Evolutionary conservation across 164 flowering plant species (phyloP).

Genomic region (Dillenia turbinata): DNA sequence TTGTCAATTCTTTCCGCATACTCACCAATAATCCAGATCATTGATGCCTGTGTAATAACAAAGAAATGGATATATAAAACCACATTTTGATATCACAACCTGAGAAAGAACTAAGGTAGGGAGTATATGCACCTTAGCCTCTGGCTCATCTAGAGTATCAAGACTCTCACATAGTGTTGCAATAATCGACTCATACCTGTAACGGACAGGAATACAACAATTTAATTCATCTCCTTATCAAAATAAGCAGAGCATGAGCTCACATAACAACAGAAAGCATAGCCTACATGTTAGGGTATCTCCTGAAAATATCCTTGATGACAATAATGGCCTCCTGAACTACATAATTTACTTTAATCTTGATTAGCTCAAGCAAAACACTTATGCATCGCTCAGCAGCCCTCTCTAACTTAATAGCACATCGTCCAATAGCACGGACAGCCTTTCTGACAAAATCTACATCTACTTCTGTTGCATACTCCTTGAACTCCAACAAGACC

Average conservation of each 20-base stretch:
- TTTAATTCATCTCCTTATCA: background rate
- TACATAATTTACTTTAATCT: constrained; percentile 98
- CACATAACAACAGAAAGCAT: background rate
- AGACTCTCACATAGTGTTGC: constrained; percentile 99
- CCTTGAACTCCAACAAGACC: constrained; percentile 98
- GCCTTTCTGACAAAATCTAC: constrained; percentile 99
- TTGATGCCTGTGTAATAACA: constrained; percentile 68
- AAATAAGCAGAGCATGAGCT: constrained; percentile 1
- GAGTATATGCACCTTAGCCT: constrained; percentile 77
- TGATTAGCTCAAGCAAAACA: constrained; percentile 95
- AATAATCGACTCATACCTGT: constrained; percentile 98
- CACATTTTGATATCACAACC: background rate
- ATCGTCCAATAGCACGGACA: constrained; percentile 99
- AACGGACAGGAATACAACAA: constrained; percentile 3
- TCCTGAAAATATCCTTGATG: constrained; percentile 94
- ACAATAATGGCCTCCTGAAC: constrained; percentile 99
- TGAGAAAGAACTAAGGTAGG: background rate
- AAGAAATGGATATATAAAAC: background rate
- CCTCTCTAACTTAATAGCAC: constrained; percentile 96
- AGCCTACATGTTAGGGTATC: constrained; percentile 96
- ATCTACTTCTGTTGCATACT: constrained; percentile 99
- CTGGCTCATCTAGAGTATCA: constrained; percentile 98
- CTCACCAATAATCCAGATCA: constrained; percentile 99
- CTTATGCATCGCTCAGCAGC: constrained; percentile 99
- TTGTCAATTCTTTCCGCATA: constrained; percentile 99